Base-by-base conservation (phyloP, 1,284 basidiomycete genomes). In the Pseudomicrostroma phylloplanum region DNA sequence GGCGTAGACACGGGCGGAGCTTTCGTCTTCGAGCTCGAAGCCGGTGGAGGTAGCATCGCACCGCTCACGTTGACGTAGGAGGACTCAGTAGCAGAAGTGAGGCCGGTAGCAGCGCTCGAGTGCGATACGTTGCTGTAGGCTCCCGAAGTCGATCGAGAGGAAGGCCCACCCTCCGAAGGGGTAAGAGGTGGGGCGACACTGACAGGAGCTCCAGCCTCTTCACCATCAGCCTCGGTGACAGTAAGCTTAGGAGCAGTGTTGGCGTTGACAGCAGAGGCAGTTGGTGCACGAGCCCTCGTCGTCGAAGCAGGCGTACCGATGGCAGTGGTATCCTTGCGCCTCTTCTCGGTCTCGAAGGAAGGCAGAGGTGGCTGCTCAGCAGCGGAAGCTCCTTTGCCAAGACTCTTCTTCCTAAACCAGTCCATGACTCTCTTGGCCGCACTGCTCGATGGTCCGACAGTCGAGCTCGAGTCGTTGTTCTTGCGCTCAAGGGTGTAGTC, bases 351-450 rank as follows among this genome's bases (percentile, higher is more conserved):
- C 63, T 78, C 64, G 46, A 66, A 69, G 55, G 72, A 59, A 48
- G 67, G 67, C 4, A 74, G 60, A 15, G 73, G 72, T 11, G 72
- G 70, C 64, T 72, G 70, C 55, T 76, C 73, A 58, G 63, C 65
- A 58, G 73, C 71, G 2, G 58, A 61, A 7, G n/a, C 46, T 39
- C 72, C 69, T 60, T 80, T 81, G 26, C 80, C 81, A 3, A 83
- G 74, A 39, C 81, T 82, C 75, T 83, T 84, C 65, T 83, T 81
- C 40, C 84, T 75, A 81, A 86, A 86, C 85, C 85, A 86, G 69
- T 85, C 84, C 84, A 86, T 86, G 63, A 86, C 85, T 59, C 83
- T 82, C 77, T 85, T 85, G 26, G 84, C 84, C 30, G 84, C 83
- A 57, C 81, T 82, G 40, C 81, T 82, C 19, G 83, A 83, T 0